Conservation (phyloP, 371 early-diverging fungal species). For the Mortierella sp. region DNA sequence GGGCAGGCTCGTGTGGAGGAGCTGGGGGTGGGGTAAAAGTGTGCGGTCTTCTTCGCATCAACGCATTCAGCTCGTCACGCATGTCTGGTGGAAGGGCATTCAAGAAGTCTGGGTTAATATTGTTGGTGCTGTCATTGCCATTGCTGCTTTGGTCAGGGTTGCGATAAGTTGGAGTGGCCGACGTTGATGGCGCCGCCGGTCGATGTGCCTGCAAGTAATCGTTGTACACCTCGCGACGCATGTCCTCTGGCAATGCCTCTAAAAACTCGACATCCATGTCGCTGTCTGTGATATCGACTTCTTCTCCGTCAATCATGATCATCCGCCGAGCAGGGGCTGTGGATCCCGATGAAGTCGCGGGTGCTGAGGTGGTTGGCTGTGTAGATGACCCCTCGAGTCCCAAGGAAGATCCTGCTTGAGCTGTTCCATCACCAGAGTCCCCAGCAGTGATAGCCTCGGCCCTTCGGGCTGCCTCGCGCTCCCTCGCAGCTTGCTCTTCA, state of each 20-base stretch:
- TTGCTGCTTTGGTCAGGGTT: no score
- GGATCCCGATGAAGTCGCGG: slow-evolving; percentile 53
- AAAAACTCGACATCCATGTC: slow-evolving; percentile 96
- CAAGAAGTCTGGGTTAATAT: slow-evolving; percentile 79
- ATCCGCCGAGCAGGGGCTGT: slow-evolving; percentile 43
- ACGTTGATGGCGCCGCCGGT: slow-evolving; percentile 34
- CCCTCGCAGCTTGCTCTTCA: slow-evolving; percentile 40
- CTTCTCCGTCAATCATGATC: slow-evolving; percentile 75
- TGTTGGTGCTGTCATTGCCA: slow-evolving; percentile 10
- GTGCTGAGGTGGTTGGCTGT: slow-evolving; percentile 9
- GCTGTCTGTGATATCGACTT: slow-evolving; percentile 91
- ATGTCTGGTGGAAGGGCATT: slow-evolving; percentile 85
- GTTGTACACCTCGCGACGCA: slow-evolving; percentile 91
- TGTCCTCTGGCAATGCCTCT: slow-evolving; percentile 94
- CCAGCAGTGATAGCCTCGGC: slow-evolving; percentile 37
- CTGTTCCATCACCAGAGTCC: slow-evolving; percentile 49
- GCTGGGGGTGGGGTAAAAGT: slow-evolving; percentile 21
- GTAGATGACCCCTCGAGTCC: slow-evolving; percentile 49
- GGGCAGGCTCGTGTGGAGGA: slow-evolving; percentile 6
- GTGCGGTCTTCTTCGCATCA: slow-evolving; percentile 68
- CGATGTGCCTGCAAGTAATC: slow-evolving; percentile 76
- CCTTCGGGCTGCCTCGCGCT: slow-evolving; percentile 18
- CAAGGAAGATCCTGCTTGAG: slow-evolving; percentile 56
- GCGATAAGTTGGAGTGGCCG: background rate
- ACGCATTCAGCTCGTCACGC: slow-evolving; percentile 77